Base-by-base conservation (phyloP, 2,329 filamentous ascomycete species). In the Trichoderma oligosporum region DNA sequence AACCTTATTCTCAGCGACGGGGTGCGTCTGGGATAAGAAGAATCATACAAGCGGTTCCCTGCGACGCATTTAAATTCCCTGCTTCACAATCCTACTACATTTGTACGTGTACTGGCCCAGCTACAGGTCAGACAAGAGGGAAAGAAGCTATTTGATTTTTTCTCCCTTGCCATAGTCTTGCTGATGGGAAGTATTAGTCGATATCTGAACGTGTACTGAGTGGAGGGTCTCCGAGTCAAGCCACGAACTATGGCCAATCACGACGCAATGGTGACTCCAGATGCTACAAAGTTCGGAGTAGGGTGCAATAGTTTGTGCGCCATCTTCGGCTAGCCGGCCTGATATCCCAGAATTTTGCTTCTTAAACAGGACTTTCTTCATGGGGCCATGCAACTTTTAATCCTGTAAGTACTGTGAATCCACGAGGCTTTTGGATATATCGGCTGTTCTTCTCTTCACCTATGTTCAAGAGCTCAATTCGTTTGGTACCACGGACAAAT, bases 221-320 rank as follows among this genome's bases (percentile, higher is more conserved):
- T 46, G 52, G 33, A 22, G 41, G 45, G 41, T 5, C 52, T 55
- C 24, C 22, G 41, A 55, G 41, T 55, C 29, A 46, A n/a, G 52
- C 51, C 31, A 55, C 41, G 51, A 45, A 39, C 29, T 55, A 45
- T 41, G 52, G n/a, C n/a, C n/a, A 55, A 55, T 46, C 52, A 55
- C 52, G 52, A 39, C 18, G 39, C 41, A 4, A 45, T 29, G 49
- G 29, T 54, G 20, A 54, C 38, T 53, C 49, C 36, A 53, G 27
- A 31, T n/a, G 22, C 20, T 46, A 54, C 29, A 24, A 16, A n/a
- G n/a, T n/a, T n/a, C n/a, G n/a, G n/a, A n/a, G n/a, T n/a, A n/a
- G n/a, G n/a, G n/a, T n/a, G n/a, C n/a, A n/a, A n/a, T n/a, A n/a
- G n/a, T n/a, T n/a, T n/a, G 33, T 55, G 33, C 29, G 42, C 39